These are phyloP conservation scores for Cyclostephanos invisitatus DNA, from an alignment of 108 stramenopile genomes.

Conservation along the genomic window DNA sequence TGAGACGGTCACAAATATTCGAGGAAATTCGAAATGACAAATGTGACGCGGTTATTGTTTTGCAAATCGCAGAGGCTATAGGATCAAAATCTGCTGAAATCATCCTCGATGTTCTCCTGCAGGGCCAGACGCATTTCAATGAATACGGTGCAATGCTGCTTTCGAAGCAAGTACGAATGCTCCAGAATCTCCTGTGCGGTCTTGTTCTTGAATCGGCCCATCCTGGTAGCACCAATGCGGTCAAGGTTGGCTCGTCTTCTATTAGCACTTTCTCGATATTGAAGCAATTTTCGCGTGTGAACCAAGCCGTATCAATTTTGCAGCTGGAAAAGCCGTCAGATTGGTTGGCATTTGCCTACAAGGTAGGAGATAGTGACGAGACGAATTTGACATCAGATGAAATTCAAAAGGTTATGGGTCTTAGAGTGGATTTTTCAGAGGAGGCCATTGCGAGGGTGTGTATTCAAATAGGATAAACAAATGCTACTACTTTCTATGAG, in stretches of 20 bases:
- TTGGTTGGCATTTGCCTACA: slow-evolving; percentile 59
- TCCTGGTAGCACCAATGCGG: neutral
- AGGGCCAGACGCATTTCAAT: slow-evolving; percentile 59
- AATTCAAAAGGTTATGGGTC: slow-evolving; percentile 53
- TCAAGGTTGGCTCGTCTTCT: slow-evolving; percentile 16
- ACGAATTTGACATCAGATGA: slow-evolving; percentile 60
- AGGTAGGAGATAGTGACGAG: slow-evolving; percentile 34
- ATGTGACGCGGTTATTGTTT: slow-evolving; percentile 64
- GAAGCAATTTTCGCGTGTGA: slow-evolving; percentile 67
- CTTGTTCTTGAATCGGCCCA: slow-evolving; percentile 23
- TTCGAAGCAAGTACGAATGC: slow-evolving; percentile 78
- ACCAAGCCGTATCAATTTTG: slow-evolving; percentile 71
- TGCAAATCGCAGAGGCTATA: slow-evolving; percentile 51
- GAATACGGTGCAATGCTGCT: slow-evolving; percentile 86
- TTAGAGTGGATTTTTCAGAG: slow-evolving; percentile 72
- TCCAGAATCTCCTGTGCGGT: slow-evolving; percentile 59
- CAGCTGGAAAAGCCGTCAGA: slow-evolving; percentile 84
- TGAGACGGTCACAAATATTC: slow-evolving; percentile 59
- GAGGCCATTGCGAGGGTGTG: slow-evolving; percentile 50
- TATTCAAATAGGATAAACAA: slow-evolving; percentile 26
- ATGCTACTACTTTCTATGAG: neutral
- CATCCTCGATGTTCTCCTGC: slow-evolving; percentile 55
- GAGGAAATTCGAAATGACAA: slow-evolving; percentile 55
- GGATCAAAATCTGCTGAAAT: slow-evolving; percentile 55
- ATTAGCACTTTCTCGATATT: slow-evolving; percentile 44